Evolutionary conservation across 306 rosid genomes (phyloP), one percentile per base, ranked within the genome.

Genomic region (Astragalus glycyphyllos): DNA sequence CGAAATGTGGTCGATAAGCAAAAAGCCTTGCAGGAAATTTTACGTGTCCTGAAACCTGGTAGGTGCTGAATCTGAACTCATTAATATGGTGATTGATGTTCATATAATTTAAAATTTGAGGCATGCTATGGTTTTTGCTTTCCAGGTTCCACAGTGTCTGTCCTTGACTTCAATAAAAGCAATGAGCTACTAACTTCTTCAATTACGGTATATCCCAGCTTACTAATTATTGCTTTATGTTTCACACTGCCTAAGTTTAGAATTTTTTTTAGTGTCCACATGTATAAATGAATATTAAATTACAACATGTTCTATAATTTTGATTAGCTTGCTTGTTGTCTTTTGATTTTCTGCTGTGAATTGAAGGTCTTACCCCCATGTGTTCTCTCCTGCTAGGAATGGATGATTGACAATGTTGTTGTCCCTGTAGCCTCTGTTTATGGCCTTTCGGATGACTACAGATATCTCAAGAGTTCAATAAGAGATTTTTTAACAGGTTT

Each of bases 141-240:
- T 66, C 69, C 86, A 95, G 97, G 96, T 46, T 83, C 90, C 6
- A 85, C 65, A 57, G 82, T 72, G 55, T 86, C 99, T 5, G 71
- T 91, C 58, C 96, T 91, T 8, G 99, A 95, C 79, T 89, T 95
- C 17, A 91, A 89, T 77, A 95, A 91, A 80, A 86, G 90, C 73
- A 76, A 87, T 53, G 79, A 79, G 41, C 76, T 69, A 7, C 74
- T 84, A 59, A 70, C 83, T 58, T 74, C 87, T 45, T 58, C 89
- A 15, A 11, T 80, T 79, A 85, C 81, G 97, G 99, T 89, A 87
- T 44, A 42, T 69, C 46, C 53, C 37, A 32, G 59, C 35, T 83
- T 17, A 45, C 7, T 31, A 10, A 11, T 11, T 71, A 11, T 55
- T 53, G 32, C 55, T 69, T 14, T 38, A 70, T 66, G 44, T 35